A percentile compares a stretch with the other conserved stretches of the same genome.
Evolutionary conservation across 208 protist genomes (phyloP).

Genomic region (Kentomonas sorsogonicus): DNA sequence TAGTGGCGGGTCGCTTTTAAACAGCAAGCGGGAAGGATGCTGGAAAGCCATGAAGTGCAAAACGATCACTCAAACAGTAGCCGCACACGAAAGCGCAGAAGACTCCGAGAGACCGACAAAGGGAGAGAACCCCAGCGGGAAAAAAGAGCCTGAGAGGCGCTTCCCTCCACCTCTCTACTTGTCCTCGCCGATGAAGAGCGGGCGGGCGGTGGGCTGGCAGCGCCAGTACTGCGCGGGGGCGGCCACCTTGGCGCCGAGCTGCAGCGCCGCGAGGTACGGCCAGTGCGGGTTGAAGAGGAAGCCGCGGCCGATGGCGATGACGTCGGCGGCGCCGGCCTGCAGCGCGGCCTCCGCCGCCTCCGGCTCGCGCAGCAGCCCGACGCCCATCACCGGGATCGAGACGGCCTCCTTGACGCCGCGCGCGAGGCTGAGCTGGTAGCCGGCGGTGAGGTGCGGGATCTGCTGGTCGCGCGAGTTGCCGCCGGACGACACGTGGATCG

Average conservation of each 20-base stretch:
- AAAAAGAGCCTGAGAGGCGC: neutral
- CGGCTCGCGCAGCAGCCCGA: slow-evolving; percentile 63
- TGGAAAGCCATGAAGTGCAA: neutral
- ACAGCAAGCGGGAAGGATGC: no score
- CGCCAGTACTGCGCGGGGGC: slow-evolving; percentile 17
- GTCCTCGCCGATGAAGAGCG: neutral
- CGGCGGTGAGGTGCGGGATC: slow-evolving; percentile 16
- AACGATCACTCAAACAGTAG: no score
- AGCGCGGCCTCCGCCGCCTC: slow-evolving; percentile 35
- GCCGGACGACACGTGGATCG: slow-evolving; percentile 62
- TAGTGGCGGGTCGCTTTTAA: no score
- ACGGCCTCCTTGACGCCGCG: slow-evolving; percentile 35
- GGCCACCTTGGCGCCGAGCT: slow-evolving; percentile 15
- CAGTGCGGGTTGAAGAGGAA: slow-evolving; percentile 73
- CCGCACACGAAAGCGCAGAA: no score
- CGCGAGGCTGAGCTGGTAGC: slow-evolving; percentile 54
- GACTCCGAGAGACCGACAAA: neutral
- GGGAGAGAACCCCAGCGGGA: no score
- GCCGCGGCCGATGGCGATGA: slow-evolving; percentile 57
- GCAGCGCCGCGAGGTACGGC: slow-evolving; percentile 24
- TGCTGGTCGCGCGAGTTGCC: slow-evolving; percentile 57
- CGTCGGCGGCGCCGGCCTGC: slow-evolving; percentile 29
- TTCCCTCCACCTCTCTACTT: no score
- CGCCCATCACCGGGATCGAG: slow-evolving; percentile 43
- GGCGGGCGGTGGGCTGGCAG: no score